Base-by-base conservation (phyloP, 2,329 filamentous ascomycete genomes). In the Penicillium sp. region DNA sequence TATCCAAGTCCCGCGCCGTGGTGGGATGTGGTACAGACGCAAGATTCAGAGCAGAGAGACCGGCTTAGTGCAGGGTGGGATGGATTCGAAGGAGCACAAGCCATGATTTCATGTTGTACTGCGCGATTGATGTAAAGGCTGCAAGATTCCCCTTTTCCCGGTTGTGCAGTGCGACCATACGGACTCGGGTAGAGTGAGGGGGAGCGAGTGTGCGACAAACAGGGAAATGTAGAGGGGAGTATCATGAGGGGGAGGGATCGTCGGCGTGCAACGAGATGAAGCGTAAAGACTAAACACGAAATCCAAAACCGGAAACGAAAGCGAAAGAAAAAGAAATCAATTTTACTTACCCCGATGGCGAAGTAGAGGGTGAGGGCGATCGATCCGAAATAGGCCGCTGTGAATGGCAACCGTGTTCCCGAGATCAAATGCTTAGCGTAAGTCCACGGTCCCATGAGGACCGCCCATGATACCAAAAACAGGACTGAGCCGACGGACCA, bases 401-500 rank as follows among this genome's bases (percentile, higher is more conserved):
- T 97, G 72, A 97, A 97, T 4, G 94, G 94, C 60, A 97, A 79
- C 66, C 94, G 86, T 67, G 91, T 83, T 52, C 88, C 85, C 55
- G 93, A 97, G 55, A 92, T 78, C 62, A 97, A 83, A 77, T 99
- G 94, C 68, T 87, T 86, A 59, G 87, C 74, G 74, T 97, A 99
- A 65, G 86, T 82, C 77, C 87, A 81, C 35, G 90, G 92, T 53
- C 94, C 94, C 90, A 97, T 96, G 78, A 97, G 84, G 64, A 93
- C 90, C 26, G 91, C 92, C 83, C 94, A 99, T 66, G 92, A 96
- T 66, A 86, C 84, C 67, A 97, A 82, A 80, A 97, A 97, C 63
- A 99, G 82, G 47, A 89, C 72, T 47, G 93, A 97, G 53, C 92
- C 94, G 73, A 97, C 86, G 48, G 93, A 91, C 94, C 94, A 99